A percentile compares a stretch with the other conserved stretches of the same genome.
These are phyloP conservation scores for Saccharomyces hybrid DNA, from an alignment of 1,139 yeast genomes.

Conservation along the genomic window DNA sequence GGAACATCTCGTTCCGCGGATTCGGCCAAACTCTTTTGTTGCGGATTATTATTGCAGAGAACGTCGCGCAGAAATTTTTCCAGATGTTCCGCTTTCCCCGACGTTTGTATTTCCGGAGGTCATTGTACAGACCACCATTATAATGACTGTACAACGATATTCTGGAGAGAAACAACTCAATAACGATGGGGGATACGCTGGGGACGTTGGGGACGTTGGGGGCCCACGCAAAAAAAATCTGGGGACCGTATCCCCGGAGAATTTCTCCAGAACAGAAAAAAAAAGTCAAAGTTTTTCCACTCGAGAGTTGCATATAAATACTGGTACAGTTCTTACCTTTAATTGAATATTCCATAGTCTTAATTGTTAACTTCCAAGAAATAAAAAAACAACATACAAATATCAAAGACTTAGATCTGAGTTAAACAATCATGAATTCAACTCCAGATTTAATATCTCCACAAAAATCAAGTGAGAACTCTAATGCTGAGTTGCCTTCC, in stretches of 20 bases:
- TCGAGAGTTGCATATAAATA: neutral
- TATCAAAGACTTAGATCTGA: neutral
- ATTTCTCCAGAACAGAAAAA: neutral
- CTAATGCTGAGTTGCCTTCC: constrained; percentile 5
- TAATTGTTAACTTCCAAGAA: constrained; percentile 15
- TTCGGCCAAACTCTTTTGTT: neutral
- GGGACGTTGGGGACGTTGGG: neutral
- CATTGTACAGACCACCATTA: neutral
- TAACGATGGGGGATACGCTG: neutral
- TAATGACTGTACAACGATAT: neutral
- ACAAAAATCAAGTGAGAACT: constrained; percentile 13
- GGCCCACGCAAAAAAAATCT: neutral
- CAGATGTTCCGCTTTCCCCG: constrained; percentile 1
- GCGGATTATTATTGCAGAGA: neutral
- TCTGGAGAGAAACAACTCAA: neutral
- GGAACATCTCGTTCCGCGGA: constrained; percentile 1
- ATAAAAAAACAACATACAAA: neutral
- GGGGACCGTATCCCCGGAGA: neutral
- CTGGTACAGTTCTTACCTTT: neutral
- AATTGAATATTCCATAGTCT: neutral
- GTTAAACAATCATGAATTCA: constrained; percentile 12
- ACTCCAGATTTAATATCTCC: constrained; percentile 20
- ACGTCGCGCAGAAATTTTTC: neutral
- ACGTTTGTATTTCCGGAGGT: neutral
- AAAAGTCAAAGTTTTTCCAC: neutral